Base-by-base conservation (phyloP, 1,284 basidiomycete genomes). In the Sutorius eximius region DNA sequence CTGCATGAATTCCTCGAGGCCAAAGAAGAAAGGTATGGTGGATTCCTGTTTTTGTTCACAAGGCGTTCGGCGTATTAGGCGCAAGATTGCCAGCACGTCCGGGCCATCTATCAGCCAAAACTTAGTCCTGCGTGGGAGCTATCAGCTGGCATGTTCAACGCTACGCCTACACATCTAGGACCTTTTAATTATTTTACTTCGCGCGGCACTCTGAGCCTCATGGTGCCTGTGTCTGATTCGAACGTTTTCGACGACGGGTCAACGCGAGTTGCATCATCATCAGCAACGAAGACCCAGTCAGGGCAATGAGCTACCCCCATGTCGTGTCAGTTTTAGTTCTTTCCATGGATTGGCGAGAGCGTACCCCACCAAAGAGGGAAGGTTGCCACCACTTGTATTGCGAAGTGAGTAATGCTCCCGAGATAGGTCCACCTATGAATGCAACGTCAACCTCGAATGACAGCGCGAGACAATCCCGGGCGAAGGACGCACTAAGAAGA, bases 381-480 rank as follows among this genome's bases (percentile, higher is more conserved):
- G 64, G 41, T 41, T 33, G 56, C 69, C 59, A 71, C 69, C 69
- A 72, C 24, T 58, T 57, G 54, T 65, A 72, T 22, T 61, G 40
- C 4, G 64, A 46, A 8, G 59, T 60, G 24, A 69, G 60, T 10
- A 72, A 18, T 4, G 56, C 70, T 16, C 69, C 69, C 5, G 66
- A 49, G 36, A 69, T n/a, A 2, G 67, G 67, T 1, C 58, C 63
- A 11, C 67, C 70, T 69, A 48, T 29, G 15, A 11, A 29, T 18
- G 11, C 3, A 9, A 12, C 13, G 16, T 32, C 13, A 20, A 49
- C 13, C 13, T 29, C 13, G 18, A 49, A 12, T 3, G 16, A 37
- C 33, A 16, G 13, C 24, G 16, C 37, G 42, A 36, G 16, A 29
- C 16, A 15, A 32, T 36, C 30, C 33, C 5, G 12, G 3, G 5